These are phyloP conservation scores for Phanerochaete carnosa DNA, from an alignment of 768 basidiomycete genomes.

Conservation along the genomic window DNA sequence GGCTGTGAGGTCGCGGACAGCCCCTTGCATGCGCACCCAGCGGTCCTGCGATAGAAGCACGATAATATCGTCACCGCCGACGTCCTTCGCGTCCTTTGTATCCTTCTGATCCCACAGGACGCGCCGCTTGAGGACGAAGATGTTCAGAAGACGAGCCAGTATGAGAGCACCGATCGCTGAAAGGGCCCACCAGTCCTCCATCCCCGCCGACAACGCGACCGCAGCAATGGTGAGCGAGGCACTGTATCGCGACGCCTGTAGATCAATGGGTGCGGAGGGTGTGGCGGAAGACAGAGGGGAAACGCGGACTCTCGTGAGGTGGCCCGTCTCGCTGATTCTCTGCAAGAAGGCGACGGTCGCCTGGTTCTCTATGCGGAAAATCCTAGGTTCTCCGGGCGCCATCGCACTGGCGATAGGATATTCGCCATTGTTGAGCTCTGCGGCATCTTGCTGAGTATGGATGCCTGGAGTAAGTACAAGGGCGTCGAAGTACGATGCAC, in stretches of 20 bases:
- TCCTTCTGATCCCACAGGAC: not conserved
- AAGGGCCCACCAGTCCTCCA: constrained; percentile 6
- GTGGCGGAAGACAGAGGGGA: not conserved
- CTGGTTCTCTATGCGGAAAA: constrained; percentile 13
- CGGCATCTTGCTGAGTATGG: constrained; percentile 5
- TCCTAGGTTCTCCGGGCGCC: constrained; percentile 3
- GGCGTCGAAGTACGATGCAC: constrained; percentile 5
- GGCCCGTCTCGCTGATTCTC: constrained; percentile 1
- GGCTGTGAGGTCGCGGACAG: constrained; percentile 1
- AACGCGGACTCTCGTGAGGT: constrained; percentile 1
- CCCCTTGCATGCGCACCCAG: constrained; percentile 9
- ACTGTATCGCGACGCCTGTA: not conserved
- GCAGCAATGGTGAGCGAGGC: not conserved
- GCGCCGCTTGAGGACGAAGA: constrained; percentile 4
- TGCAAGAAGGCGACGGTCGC: constrained; percentile 8
- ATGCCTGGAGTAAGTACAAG: constrained; percentile 7
- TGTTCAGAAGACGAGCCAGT: constrained; percentile 1
- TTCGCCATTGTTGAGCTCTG: constrained; percentile 7
- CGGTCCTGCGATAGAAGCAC: constrained; percentile 11
- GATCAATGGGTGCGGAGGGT: not conserved
- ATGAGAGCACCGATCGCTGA: constrained; percentile 1
- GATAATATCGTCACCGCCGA: not conserved
- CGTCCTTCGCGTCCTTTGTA: not conserved
- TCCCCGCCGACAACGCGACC: not conserved
- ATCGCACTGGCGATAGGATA: constrained; percentile 4